phyloP scores from a whole-genome alignment of 2,329 filamentous ascomycete genomes.

The Aspergillus piperis region DNA sequence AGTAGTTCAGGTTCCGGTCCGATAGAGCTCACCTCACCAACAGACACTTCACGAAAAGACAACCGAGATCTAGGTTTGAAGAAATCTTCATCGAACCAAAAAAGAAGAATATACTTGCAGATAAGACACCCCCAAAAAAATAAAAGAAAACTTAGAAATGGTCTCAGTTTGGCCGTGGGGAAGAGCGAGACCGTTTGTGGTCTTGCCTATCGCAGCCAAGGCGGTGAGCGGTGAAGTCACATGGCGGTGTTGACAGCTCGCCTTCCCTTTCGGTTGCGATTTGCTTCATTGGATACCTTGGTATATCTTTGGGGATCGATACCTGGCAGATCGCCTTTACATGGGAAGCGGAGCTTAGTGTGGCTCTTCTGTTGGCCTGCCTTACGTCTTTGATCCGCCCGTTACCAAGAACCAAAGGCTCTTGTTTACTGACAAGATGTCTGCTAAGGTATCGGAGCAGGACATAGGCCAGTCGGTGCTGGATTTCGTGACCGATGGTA shows the following conservation, averaged over 20 bases:
- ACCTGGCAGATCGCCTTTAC: background rate
- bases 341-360: background rate
- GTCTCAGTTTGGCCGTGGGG: background rate
- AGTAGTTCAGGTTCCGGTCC: conserved; percentile 32
- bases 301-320: background rate
- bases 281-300: background rate
- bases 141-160: background rate
- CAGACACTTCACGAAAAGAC: background rate
- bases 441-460: conserved; percentile 40
- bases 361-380: background rate
- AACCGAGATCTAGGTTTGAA: background rate
- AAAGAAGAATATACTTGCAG: background rate
- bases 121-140: background rate
- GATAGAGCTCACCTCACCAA: conserved; percentile 26
- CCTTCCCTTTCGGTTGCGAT: background rate
- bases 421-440: conserved; percentile 27
- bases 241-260: conserved; percentile 29
- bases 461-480: conserved; percentile 63
- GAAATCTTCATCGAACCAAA: background rate
- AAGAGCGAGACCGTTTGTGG: background rate
- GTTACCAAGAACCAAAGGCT: background rate
- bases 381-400: background rate
- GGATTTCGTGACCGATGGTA: conserved; percentile 60
- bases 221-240: conserved; percentile 34
- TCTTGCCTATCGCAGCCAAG: conserved; percentile 10